A percentile compares a stretch with the other conserved stretches of the same genome.
These are phyloP conservation scores for Lagerstroemia fauriei DNA, from an alignment of 441 rosid genomes.

Conservation along the genomic window DNA sequence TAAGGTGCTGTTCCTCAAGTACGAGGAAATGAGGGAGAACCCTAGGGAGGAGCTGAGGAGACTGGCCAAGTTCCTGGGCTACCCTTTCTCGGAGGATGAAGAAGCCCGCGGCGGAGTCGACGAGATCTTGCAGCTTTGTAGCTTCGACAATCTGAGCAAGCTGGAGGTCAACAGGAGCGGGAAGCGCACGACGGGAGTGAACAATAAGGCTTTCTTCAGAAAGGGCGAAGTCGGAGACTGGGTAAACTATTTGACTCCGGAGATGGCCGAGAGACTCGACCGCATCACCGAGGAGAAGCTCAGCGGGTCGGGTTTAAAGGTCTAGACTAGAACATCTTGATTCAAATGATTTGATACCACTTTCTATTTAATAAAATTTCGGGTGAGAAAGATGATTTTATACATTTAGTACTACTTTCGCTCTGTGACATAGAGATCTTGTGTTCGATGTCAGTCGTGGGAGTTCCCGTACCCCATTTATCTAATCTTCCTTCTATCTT, in stretches of 20 bases:
- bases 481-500: too few species aligned
- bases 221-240: slow-evolving; percentile 8
- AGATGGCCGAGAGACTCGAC: slow-evolving; percentile 37
- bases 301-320: slow-evolving; percentile 35
- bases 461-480: too few species aligned
- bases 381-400: too few species aligned
- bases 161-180: slow-evolving; percentile 14
- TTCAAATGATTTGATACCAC: too few species aligned
- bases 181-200: not conserved
- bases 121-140: slow-evolving; percentile 9
- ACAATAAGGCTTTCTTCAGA: slow-evolving; percentile 4
- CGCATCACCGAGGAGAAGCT: slow-evolving; percentile 39
- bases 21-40: slow-evolving; percentile 17
- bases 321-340: not conserved
- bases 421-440: too few species aligned
- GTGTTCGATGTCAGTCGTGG: too few species aligned
- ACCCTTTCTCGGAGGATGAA: slow-evolving; percentile 4
- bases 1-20: slow-evolving; percentile 13
- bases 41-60: slow-evolving; percentile 8
- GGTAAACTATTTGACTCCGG: not conserved
- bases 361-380: too few species aligned
- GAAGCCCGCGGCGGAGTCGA: not conserved
- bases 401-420: too few species aligned
- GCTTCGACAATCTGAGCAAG: slow-evolving; percentile 12
- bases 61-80: slow-evolving; percentile 12